Evolutionary conservation across 768 basidiomycete genomes (phyloP), one percentile per base, ranked within the genome.

Genomic region (Pisolithus orientalis): DNA sequence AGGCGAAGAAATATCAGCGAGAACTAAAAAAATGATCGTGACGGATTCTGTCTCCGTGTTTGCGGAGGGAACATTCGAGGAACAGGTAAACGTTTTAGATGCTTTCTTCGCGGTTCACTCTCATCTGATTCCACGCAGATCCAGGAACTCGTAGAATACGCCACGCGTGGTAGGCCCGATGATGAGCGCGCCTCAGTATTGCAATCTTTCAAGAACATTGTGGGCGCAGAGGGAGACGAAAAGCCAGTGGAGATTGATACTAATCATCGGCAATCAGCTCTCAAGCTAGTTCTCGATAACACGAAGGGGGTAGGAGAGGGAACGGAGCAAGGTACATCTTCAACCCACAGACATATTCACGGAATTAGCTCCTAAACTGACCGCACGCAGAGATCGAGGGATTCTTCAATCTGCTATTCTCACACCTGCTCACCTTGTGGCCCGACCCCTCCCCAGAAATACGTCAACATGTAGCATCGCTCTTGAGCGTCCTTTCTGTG

Each of bases 51-150:
- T 92, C 52, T 83, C 90, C 53, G 82, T 92, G 58, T 92, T 90
- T 63, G 83, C 87, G 17, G 90, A 94, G 70, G 90, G 90, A 47
- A 91, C 90, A 1, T 92, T 88, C 60, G 84, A 87, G 65, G 90
- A 94, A 68, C 87, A 91, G 81, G 89, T 87, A 31, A 25, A 44
- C 47, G 24, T 38, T 31, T n/a, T 32, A 24, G 6, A 14, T 29
- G 47, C 42, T 11, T 48, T 48, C 21, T 14, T 31, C 24, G 39
- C 32, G 39, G 47, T 25, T 38, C 47, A 21, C 34, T 45, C 34
- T 45, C 34, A 29, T 24, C 11, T 27, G 29, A 47, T 47, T 39
- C 54, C 11, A 6, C 27, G 29, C 66, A 94, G 87, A 80, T 90
- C 62, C 78, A 80, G 62, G 90, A 93, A 63, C 73, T 93, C 37